Base-by-base conservation (phyloP, 176 grass and related monocot species). In the Elymus sibiricus region DNA sequence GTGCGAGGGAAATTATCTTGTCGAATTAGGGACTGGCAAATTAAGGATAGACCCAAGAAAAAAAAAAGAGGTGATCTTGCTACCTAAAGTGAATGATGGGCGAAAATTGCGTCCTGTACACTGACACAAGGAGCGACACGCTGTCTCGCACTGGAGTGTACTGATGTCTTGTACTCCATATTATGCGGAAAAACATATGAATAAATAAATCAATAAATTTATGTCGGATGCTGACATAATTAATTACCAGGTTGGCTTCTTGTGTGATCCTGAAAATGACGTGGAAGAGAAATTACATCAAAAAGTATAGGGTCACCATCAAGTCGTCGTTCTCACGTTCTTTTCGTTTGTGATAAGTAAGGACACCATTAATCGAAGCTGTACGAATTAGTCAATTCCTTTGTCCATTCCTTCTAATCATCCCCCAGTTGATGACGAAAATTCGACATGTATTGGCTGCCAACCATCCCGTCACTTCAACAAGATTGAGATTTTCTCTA, bases 261-360 rank as follows among this genome's bases (percentile, higher is more conserved):
- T 35, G 81, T 31, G 24, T 19, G 68, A 79, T 28, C 74, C 19
- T 49, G 37, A 80, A 64, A 74, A 35, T 79, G 25, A 55, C 78
- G 2, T 63, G 70, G 60, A 11, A 12, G 10, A 11, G 39, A 81
- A 44, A 51, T 61, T 71, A 62, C 38, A 65, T 71, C 60, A n/a
- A 78, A 81, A 28, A 84, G 46, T 87, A 61, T 70, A 70, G 55
- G 53, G 77, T 88, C 77, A 22, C 51, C 1, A 55, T 85, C 82
- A 16, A n/a, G 34, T 2, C 24, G 39, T 88, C 90, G 6, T 77
- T 81, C 5, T 91, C 86, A 17, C 14, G 11, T 72, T 69, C 29
- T 64, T 88, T 85, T 78, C 77, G 65, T 91, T 82, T 78, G 63
- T 77, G 70, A 64, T 88, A 88, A 91, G 77, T 78, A 82, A 88